Conservation (phyloP, 2,329 filamentous ascomycete species). For the Ophiostoma triangulosporum region DNA sequence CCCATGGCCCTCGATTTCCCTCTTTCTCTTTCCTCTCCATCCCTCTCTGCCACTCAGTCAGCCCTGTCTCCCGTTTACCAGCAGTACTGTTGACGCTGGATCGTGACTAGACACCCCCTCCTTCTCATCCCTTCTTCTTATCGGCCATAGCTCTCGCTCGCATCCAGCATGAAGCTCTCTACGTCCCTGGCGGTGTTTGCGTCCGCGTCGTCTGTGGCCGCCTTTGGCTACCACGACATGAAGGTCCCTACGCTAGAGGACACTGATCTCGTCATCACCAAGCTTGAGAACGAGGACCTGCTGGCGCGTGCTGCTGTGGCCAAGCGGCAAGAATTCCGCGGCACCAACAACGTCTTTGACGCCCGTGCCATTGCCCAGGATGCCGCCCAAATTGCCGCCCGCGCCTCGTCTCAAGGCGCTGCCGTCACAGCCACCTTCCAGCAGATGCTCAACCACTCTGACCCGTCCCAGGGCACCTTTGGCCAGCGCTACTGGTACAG, state of each 20-base stretch:
- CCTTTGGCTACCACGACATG: slow-evolving; percentile 4
- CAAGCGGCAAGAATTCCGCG: neutral
- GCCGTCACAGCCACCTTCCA: slow-evolving; percentile 19
- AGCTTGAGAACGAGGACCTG: neutral
- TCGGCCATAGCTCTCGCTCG: neutral
- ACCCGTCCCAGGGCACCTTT: slow-evolving; percentile 27
- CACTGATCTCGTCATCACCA: neutral
- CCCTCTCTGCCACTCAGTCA: neutral
- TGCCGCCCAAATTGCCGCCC: neutral
- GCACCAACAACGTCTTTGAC: slow-evolving; percentile 7
- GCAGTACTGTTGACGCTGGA: neutral
- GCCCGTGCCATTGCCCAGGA: neutral
- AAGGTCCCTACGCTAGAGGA: slow-evolving; percentile 3
- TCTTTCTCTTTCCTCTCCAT: neutral
- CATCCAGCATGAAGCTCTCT: slow-evolving; percentile 1
- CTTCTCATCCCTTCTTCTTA: neutral
- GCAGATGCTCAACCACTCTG: slow-evolving; percentile 28
- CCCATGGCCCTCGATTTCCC: neutral
- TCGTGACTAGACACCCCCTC: neutral
- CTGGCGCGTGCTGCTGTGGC: neutral
- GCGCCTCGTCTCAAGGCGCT: neutral
- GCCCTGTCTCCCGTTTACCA: neutral
- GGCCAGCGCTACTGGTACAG: slow-evolving; percentile 28
- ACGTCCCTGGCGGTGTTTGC: slow-evolving; percentile 4
- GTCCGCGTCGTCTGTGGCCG: neutral